Evolutionary conservation across 768 basidiomycete genomes (phyloP), one percentile per base, ranked within the genome.

Genomic region (Phylloporus rhodoxanthus): DNA sequence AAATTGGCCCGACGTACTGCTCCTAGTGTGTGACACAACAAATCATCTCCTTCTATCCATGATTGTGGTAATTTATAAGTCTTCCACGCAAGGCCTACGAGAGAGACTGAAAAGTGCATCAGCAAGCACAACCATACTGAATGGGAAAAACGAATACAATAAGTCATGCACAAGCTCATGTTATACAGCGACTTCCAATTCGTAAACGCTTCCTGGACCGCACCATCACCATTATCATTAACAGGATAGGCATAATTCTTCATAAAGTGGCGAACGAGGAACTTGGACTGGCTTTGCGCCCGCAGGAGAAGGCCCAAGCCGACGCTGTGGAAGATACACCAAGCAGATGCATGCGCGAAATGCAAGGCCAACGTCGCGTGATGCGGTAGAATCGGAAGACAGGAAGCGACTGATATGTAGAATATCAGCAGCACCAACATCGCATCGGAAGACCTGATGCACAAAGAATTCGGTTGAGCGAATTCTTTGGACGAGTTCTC

Each of bases 171-270:
- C 76, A 94, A 75, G 66, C 87, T 92, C 67, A 92, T 66, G 66
- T 97, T 98, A 66, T 94, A 98, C 23, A 91, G 75, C 5, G 76
- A 76, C 68, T 97, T 97, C 93, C 94, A 99, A 66, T 96, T 97
- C 23, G 79, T 75, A 59, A 97, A 99, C 0, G 95, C 91, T 63
- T 99, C 96, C 33, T 83, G 76, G n/a, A 93, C 80, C 0, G 95
- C 94, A 40, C 83, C 81, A 50, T 82, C 76, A 5, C 79, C 81
- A 14, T 77, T 79, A 48, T 87, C 83, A 50, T 81, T 74, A 40
- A 74, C 72, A 11, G 83, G 78, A 66, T 97, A 98, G 59, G 91
- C 83, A 62, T 98, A 99, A 61, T 97, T 83, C 74, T 95, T 92
- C 59, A 96, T 69, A 64, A 87, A 98, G 66, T 99, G 96, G 55